Evolutionary conservation across 495 filamentous ascomycete genomes (phyloP).

Genomic region (Parathielavia appendiculata): DNA sequence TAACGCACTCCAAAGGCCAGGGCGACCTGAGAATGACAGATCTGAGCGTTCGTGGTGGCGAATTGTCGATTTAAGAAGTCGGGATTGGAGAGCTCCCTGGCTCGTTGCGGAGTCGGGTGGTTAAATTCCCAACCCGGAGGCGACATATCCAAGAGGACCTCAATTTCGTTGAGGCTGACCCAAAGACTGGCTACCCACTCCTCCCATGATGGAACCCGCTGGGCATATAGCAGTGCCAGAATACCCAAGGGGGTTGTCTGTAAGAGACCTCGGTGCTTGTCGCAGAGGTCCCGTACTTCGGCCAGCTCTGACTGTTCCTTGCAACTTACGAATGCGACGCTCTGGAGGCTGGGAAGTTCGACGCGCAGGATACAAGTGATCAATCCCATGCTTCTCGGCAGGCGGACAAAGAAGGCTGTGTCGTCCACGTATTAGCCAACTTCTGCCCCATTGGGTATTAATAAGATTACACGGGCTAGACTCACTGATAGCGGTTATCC

Average conservation of each 20-base stretch:
- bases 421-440: neutral
- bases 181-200: neutral
- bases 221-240: neutral
- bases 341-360: neutral
- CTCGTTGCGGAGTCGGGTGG: neutral
- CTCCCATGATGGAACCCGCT: neutral
- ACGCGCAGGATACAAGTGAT: neutral
- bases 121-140: neutral
- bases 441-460: neutral
- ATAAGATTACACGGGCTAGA: neutral
- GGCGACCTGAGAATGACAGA: neutral
- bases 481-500: neutral
- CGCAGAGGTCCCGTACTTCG: neutral
- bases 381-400: neutral
- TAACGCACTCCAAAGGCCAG: neutral
- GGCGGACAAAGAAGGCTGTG: neutral
- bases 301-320: neutral
- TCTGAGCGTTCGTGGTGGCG: neutral
- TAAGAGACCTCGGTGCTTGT: neutral
- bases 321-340: neutral
- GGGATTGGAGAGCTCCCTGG: neutral
- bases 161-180: neutral
- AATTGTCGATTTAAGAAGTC: neutral
- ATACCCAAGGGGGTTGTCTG: neutral
- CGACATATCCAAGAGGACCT: neutral